Conservation (phyloP, 345 rosid genomes). For the Populus tremula region DNA sequence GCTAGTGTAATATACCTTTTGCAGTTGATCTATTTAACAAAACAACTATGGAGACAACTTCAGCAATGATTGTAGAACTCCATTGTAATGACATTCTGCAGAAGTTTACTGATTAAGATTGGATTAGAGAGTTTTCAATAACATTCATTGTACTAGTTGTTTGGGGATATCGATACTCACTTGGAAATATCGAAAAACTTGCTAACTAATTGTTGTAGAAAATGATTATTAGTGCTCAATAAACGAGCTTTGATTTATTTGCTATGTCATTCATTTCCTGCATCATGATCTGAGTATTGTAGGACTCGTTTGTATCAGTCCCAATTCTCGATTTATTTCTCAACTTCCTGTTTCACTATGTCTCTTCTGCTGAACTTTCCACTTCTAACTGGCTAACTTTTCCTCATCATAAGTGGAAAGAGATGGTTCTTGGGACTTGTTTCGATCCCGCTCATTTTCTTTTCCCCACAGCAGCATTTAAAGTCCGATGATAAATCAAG, state of each 20-base stretch:
- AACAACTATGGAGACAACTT: neutral
- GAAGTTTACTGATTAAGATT: neutral
- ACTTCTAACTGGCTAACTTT: neutral
- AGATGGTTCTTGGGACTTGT: conserved; percentile 11
- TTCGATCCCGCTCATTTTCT: conserved; percentile 22
- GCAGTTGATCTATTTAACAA: neutral
- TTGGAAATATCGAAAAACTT: neutral
- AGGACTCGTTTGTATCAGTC: neutral
- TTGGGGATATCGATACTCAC: neutral
- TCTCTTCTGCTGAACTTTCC: conserved; percentile 13
- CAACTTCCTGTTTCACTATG: neutral
- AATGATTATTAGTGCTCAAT: neutral
- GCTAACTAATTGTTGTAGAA: neutral
- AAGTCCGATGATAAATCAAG: conserved; percentile 8
- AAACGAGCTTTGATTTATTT: neutral
- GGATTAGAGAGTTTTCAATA: neutral
- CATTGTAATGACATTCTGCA: neutral
- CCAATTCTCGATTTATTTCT: conserved; percentile 2
- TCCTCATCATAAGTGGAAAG: conserved; percentile 2
- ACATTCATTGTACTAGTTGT: neutral
- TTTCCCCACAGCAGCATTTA: conserved; percentile 33
- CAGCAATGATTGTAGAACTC: neutral
- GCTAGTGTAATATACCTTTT: neutral
- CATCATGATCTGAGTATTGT: neutral
- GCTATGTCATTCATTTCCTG: neutral